phyloP scores from a whole-genome alignment of 108 stramenopile species.

The Stephanodiscus triporus region DNA sequence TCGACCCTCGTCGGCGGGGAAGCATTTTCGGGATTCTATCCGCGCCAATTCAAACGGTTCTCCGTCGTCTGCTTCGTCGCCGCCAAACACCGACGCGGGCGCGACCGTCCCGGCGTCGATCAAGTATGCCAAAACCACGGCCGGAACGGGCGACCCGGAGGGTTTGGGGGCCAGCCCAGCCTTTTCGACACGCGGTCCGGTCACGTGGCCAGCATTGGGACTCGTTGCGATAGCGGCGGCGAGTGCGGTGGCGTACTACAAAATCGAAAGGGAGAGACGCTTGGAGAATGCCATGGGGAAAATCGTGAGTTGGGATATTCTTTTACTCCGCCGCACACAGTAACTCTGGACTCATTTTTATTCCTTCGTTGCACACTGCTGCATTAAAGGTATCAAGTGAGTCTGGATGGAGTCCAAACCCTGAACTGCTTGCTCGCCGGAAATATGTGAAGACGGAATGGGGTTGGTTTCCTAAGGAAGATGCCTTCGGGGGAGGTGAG shows the following conservation, averaged over 20 bases:
- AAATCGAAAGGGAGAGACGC: constrained; percentile 84
- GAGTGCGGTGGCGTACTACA: constrained; percentile 82
- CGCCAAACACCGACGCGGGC: constrained; percentile 7
- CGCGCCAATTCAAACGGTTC: background rate
- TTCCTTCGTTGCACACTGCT: background rate
- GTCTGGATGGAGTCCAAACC: constrained; percentile 87
- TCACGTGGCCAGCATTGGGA: constrained; percentile 82
- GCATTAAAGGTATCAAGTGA: constrained; percentile 70
- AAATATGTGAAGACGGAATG: constrained; percentile 76
- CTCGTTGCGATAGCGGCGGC: constrained; percentile 81
- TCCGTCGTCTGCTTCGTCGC: background rate
- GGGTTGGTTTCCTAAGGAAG: constrained; percentile 91
- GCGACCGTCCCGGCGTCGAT: constrained; percentile 18
- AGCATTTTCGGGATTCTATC: background rate
- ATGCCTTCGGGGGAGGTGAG: constrained; percentile 89
- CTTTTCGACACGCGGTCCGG: constrained; percentile 65
- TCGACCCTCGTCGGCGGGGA: background rate
- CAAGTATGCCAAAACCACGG: constrained; percentile 56
- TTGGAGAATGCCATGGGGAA: constrained; percentile 90
- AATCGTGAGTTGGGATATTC: constrained; percentile 55
- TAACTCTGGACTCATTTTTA: constrained; percentile 6
- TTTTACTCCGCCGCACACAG: background rate
- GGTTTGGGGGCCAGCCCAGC: constrained; percentile 17
- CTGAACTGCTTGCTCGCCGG: constrained; percentile 82
- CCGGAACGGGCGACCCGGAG: constrained; percentile 49